Conservation (phyloP, 805 yeast genomes). For the Sporopachydermia lactativora region DNA sequence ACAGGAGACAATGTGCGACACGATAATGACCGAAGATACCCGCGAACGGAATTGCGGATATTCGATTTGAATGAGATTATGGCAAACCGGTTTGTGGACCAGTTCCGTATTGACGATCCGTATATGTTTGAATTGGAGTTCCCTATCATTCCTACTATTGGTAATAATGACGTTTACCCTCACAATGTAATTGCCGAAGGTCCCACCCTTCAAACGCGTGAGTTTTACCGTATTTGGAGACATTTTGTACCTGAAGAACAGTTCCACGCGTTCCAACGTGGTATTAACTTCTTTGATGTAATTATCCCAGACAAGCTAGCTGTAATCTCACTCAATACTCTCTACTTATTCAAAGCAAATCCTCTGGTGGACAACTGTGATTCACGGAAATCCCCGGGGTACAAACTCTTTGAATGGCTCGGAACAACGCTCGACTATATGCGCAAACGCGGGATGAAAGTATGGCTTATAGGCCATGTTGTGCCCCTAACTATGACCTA, state of each 20-base stretch:
- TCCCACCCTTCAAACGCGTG: conserved; percentile 78
- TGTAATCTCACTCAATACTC: conserved; percentile 62
- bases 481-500: conserved; percentile 74
- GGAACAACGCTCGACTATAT: conserved; percentile 62
- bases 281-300: conserved; percentile 62
- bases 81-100: conserved; percentile 33
- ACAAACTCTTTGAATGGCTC: conserved; percentile 61
- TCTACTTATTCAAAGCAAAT: conserved; percentile 60
- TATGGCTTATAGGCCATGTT: conserved; percentile 81
- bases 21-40: conserved; percentile 58
- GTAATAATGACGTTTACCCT: conserved; percentile 78
- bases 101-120: conserved; percentile 34
- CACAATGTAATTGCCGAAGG: conserved; percentile 77
- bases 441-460: conserved; percentile 63
- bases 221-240: conserved; percentile 60
- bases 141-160: conserved; percentile 50
- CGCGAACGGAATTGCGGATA: conserved; percentile 57
- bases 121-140: conserved; percentile 22
- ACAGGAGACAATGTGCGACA: conserved; percentile 80
- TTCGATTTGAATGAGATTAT: conserved; percentile 51
- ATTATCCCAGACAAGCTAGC: conserved; percentile 73
- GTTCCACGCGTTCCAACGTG: conserved; percentile 57
- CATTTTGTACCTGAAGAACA: conserved; percentile 65
- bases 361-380: conserved; percentile 79
- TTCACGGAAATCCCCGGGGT: conserved; percentile 62